Evolutionary conservation across 768 basidiomycete genomes (phyloP).

Genomic region (Xerocomellus amylosporus): DNA sequence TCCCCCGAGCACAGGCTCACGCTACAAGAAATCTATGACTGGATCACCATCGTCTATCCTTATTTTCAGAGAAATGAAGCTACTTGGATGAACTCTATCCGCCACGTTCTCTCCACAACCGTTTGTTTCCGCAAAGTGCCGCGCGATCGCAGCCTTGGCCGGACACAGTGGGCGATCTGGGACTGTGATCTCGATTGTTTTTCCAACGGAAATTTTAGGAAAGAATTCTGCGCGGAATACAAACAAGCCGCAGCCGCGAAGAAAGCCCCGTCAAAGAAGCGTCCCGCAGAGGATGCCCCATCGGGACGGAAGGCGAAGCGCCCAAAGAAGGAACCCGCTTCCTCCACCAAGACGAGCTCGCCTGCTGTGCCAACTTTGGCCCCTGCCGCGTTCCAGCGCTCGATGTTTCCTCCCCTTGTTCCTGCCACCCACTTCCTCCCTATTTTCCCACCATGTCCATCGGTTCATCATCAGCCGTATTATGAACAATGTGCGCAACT

Average conservation of each 20-base stretch:
- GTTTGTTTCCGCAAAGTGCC: conserved; percentile 85
- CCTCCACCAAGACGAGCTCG: conserved; percentile 25
- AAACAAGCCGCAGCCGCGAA: conserved; percentile 31
- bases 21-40: conserved; percentile 94
- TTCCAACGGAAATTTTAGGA: conserved; percentile 76
- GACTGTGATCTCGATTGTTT: conserved; percentile 83
- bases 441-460: conserved; percentile 54
- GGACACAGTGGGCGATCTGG: conserved; percentile 86
- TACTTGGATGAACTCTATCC: conserved; percentile 97
- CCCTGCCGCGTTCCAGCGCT: conserved; percentile 10
- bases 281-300: conserved; percentile 35
- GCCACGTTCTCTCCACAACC: conserved; percentile 94
- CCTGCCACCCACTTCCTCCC: conserved; percentile 27
- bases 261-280: conserved; percentile 37
- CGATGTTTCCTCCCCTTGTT: conserved; percentile 23
- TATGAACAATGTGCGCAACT: conserved; percentile 58
- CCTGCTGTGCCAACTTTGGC: conserved; percentile 22
- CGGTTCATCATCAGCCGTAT: conserved; percentile 71
- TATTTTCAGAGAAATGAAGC: conserved; percentile 89
- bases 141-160: conserved; percentile 71
- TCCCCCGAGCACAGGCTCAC: conserved; percentile 82
- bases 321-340: conserved; percentile 37
- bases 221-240: conserved; percentile 46
- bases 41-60: conserved; percentile 91
- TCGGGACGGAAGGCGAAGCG: conserved; percentile 48